Base-by-base conservation (phyloP, 1,139 yeast species). In the Candida gigantensis region DNA sequence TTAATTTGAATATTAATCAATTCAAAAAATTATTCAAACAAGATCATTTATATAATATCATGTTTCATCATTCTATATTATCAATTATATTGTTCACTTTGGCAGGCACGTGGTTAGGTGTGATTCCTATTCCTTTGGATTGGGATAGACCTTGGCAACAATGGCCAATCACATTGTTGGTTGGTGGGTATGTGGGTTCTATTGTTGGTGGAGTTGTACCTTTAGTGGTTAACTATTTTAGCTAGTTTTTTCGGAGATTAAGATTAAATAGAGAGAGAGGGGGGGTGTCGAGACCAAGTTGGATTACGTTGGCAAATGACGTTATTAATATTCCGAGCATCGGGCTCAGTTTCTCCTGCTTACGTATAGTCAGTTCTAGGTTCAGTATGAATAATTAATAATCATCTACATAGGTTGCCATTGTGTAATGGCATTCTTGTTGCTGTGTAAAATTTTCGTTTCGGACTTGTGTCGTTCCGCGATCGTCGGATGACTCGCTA, bases 71-170 rank as follows among this genome's bases (percentile, higher is more conserved):
- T 44, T 70, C 65, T 26, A 51, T 72, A 2, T 60, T 75, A 30
- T 53, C 66, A 24, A 53, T 67, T 18, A 60, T 76, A 5, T 55
- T 78, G 8, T 74, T 81, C 26, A 72, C 81, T 0, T 63, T 82
- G 28, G 50, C 84, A 6, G 96, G 96, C 2, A 80, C 94, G 7
- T 92, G 97, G 97, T 51, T 88, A 2, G 97, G 97, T 8, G 96
- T 94, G 4, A 64, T 87, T 28, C 97, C 96, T 2, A 89, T 92
- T 42, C 97, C 97, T 0, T 71, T 92, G 41, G 98, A 92, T 59
- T 92, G 98, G 98, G 98, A 92, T 58, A 72, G 97, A 49, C 89
- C 85, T 19, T 92, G 98, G 98, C 98, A 92, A 60, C 75, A 72
- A 41, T 92, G 97, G 96, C 98, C 98, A n/a, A 77, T 88, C 40